Evolutionary conservation across 2,329 filamentous ascomycete genomes (phyloP).

Genomic region (Claviceps maximensis): DNA sequence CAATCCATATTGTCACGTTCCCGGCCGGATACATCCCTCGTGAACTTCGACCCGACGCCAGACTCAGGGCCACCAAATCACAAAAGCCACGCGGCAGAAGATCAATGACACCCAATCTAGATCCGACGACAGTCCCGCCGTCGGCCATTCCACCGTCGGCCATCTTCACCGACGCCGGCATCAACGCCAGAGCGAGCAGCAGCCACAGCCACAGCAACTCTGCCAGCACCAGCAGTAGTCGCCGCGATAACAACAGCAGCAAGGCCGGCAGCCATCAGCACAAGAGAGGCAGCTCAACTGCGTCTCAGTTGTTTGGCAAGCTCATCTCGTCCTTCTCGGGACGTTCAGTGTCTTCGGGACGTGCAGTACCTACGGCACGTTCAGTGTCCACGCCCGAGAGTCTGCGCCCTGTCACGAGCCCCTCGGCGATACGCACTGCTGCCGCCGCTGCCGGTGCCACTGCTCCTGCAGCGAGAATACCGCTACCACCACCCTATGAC

Average conservation of each 20-base stretch:
- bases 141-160: neutral
- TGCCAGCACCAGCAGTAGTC: conserved; percentile 18
- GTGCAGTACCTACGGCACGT: no score
- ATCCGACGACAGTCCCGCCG: neutral
- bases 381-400: conserved; percentile 1
- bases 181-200: conserved; percentile 27
- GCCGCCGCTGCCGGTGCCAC: neutral
- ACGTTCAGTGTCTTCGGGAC: neutral
- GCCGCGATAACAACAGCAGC: conserved; percentile 24
- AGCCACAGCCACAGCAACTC: conserved; percentile 29
- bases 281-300: neutral
- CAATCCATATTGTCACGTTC: conserved; percentile 29
- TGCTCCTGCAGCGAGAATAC: conserved; percentile 8
- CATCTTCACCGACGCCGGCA: conserved; percentile 6
- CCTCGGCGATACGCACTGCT: neutral
- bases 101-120: conserved; percentile 2
- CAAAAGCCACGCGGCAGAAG: conserved; percentile 1
- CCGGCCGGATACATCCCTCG: conserved; percentile 30
- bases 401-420: neutral
- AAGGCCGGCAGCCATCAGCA: neutral
- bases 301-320: conserved; percentile 7
- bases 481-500: conserved; percentile 18
- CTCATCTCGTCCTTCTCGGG: conserved; percentile 7
- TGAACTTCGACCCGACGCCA: conserved; percentile 23
- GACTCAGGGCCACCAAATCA: neutral